Conservation (phyloP, 1,284 basidiomycete genomes). For the Cutaneotrichosporon mucoides region DNA sequence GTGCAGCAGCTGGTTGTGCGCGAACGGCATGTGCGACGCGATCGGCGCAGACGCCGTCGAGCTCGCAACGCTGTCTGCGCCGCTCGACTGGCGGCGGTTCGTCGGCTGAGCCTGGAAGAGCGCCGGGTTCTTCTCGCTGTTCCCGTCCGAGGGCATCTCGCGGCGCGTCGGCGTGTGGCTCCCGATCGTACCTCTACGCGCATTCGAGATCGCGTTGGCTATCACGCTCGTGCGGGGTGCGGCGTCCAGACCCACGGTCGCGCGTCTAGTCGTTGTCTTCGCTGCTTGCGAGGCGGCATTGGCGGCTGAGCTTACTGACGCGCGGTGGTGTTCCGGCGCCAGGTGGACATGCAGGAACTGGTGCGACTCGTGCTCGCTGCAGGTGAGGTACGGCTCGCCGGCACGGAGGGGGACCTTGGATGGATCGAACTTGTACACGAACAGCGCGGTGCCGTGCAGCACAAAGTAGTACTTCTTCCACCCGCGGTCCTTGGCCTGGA, state of each 20-base stretch:
- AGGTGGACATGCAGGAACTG: slow-evolving; percentile 49
- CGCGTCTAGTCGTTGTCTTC: slow-evolving; percentile 5
- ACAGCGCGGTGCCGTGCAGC: slow-evolving; percentile 84
- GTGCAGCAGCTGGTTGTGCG: slow-evolving; percentile 51
- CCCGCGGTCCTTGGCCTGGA: slow-evolving; percentile 82
- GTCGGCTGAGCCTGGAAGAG: slow-evolving; percentile 28
- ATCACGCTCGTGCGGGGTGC: slow-evolving; percentile 7
- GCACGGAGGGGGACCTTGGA: slow-evolving; percentile 46
- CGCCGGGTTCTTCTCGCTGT: slow-evolving; percentile 32
- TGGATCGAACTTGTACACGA: slow-evolving; percentile 69
- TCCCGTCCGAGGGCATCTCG: background rate
- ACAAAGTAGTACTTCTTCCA: slow-evolving; percentile 89
- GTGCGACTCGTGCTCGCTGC: slow-evolving; percentile 36
- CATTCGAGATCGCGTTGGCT: slow-evolving; percentile 1
- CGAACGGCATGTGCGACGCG: slow-evolving; percentile 44
- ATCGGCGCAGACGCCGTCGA: slow-evolving; percentile 19
- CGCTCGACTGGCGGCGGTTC: slow-evolving; percentile 1
- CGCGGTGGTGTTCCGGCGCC: slow-evolving; percentile 44
- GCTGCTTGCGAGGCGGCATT: background rate
- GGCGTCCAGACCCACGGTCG: slow-evolving; percentile 12
- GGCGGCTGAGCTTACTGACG: slow-evolving; percentile 17
- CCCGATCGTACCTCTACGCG: slow-evolving; percentile 9
- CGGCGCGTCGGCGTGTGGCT: slow-evolving; percentile 2
- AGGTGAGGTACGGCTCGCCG: slow-evolving; percentile 17
- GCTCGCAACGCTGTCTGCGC: slow-evolving; percentile 10